Evolutionary conservation across 768 basidiomycete genomes (phyloP).

Genomic region (Serendipita sp.): DNA sequence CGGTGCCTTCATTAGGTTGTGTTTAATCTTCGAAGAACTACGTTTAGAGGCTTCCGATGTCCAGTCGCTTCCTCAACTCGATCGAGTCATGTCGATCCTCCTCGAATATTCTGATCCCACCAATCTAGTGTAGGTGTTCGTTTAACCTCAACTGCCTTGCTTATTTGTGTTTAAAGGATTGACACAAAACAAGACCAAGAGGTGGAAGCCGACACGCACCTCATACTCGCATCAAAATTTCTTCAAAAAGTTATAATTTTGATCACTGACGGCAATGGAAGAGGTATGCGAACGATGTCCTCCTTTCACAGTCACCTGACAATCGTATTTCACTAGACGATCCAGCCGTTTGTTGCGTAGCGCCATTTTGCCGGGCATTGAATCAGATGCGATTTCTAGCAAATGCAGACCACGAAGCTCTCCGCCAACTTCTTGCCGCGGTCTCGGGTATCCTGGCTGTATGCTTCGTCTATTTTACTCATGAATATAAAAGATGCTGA

Average conservation of each 20-base stretch:
- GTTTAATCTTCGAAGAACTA: neutral
- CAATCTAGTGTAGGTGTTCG: neutral
- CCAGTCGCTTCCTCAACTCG: neutral
- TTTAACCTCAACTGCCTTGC: neutral
- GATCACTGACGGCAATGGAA: too few species aligned
- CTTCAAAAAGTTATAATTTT: too few species aligned
- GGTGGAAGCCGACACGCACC: too few species aligned
- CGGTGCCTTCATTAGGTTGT: neutral
- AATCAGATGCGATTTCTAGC: neutral
- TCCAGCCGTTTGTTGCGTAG: neutral
- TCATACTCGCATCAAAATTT: too few species aligned
- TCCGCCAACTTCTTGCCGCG: neutral
- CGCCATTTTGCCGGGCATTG: neutral
- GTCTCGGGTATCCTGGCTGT: neutral
- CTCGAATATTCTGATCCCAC: neutral
- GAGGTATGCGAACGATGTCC: too few species aligned
- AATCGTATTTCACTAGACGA: neutral
- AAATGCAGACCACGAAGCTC: too few species aligned
- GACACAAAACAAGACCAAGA: too few species aligned
- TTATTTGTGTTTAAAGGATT: too few species aligned
- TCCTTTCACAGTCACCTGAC: too few species aligned
- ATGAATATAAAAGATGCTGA: too few species aligned
- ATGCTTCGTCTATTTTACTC: too few species aligned
- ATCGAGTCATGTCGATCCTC: neutral
- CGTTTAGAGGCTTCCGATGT: neutral